Base-by-base conservation (phyloP, 1,284 basidiomycete species). In the Ceratobasidium sp. region DNA sequence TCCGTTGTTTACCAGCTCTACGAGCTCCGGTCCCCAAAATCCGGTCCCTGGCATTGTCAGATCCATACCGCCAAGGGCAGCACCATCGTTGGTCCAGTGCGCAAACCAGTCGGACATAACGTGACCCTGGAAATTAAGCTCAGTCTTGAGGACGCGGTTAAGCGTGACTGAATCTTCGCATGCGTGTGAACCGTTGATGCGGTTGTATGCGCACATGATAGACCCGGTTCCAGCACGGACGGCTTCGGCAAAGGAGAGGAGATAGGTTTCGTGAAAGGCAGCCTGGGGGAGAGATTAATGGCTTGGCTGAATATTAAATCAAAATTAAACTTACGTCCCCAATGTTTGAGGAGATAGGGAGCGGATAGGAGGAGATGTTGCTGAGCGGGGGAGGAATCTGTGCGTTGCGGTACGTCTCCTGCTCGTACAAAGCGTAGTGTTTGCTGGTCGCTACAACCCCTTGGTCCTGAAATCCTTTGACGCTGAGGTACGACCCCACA, bases 81-180 rank as follows among this genome's bases (percentile, higher is more conserved):
- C 84, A 23, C 82, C 82, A 2, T 83, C 83, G 3, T 85, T 84
- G 9, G 83, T 85, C 78, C 84, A 84, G 1, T 83, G 83, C 0
- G 75, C 79, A 52, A 77, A 79, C 81, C 81, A 83, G 59, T 82
- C 81, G 40, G 80, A 81, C 38, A 86, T 85, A 80, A 84, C 85
- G 82, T 84, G 86, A 33, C 88, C 88, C 71, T 87, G 85, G 82
- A 88, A 89, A 59, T 84, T 82, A 46, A 89, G 89, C 84, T 96
- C 94, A 33, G 87, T 86, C 85, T 96, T 96, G 78, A 96, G 87
- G 56, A 96, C 87, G 75, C 91, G 88, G 85, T 95, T 96, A 83
- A 95, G 84, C 52, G 91, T 87, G 81, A 91, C 89, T 82, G 91
- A 87, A 82, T 94, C 94, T 83, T 94, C 91, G 84, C 94, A 96